A percentile compares a stretch with the other conserved stretches of the same genome.
Evolutionary conservation across 2,329 filamentous ascomycete species (phyloP).

Genomic region (Colletotrichum navitas): DNA sequence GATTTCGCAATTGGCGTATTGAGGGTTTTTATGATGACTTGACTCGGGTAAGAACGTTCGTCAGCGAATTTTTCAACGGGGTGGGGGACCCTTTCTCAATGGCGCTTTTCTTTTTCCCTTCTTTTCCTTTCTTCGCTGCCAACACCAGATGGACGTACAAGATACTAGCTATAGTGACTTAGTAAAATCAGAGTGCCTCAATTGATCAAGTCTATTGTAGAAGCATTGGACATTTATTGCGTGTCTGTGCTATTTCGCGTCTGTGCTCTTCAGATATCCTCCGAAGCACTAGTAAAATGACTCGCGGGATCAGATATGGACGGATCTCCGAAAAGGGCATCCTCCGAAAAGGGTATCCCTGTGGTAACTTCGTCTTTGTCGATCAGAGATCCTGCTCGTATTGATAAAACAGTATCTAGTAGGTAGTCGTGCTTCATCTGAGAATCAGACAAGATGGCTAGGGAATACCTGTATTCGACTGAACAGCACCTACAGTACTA

Average conservation of each 20-base stretch:
- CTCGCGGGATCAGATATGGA: neutral
- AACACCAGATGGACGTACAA: neutral
- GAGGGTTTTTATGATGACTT: neutral
- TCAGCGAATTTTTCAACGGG: neutral
- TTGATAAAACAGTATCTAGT: neutral
- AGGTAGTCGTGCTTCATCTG: neutral
- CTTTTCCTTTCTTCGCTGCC: neutral
- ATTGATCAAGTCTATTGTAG: no score
- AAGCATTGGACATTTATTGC: no score
- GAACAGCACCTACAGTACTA: no score
- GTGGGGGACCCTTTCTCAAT: neutral
- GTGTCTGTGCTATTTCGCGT: no score
- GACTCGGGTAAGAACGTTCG: neutral
- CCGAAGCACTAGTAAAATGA: neutral
- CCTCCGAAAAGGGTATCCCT: neutral
- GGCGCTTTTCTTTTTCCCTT: neutral
- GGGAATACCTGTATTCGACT: no score
- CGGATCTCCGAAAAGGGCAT: neutral
- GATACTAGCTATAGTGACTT: no score
- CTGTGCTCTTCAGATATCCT: neutral
- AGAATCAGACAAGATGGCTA: neutral
- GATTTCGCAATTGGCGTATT: neutral
- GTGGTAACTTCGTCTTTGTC: neutral
- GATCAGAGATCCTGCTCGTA: neutral
- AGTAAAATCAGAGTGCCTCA: no score